Conservation (phyloP, 495 filamentous ascomycete genomes). For the Astrocystis sublimbata region DNA sequence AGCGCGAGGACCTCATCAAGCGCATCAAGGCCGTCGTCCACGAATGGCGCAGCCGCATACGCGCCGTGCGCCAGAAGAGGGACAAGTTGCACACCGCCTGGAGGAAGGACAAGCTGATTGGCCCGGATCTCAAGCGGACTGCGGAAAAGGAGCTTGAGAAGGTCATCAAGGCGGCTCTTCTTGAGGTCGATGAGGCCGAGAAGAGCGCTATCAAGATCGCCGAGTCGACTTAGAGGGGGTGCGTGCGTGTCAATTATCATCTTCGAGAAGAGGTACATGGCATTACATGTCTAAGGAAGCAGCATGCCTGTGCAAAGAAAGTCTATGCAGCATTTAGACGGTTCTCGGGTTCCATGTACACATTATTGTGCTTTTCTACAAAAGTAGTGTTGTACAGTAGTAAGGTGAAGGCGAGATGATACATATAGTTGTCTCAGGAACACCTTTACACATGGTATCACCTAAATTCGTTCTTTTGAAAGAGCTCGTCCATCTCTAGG, state of each 20-base stretch:
- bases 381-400: constrained; percentile 20
- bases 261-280: not conserved
- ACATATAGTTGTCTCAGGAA: constrained; percentile 3
- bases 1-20: constrained; percentile 63
- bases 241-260: too few relatives aligned
- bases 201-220: constrained; percentile 60
- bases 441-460: not conserved
- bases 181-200: constrained; percentile 66
- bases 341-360: constrained; percentile 21
- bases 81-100: constrained; percentile 66
- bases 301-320: not conserved
- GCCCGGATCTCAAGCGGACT: constrained; percentile 67
- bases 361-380: constrained; percentile 21
- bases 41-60: constrained; percentile 61
- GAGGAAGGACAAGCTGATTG: constrained; percentile 56
- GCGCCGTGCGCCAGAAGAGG: constrained; percentile 55
- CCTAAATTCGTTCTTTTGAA: not conserved
- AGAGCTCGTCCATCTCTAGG: constrained; percentile 5
- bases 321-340: not conserved
- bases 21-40: constrained; percentile 56
- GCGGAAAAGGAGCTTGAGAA: constrained; percentile 72
- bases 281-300: not conserved
- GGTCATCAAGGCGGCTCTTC: constrained; percentile 66
- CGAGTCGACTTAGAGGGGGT: constrained; percentile 21
- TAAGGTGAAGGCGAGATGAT: constrained; percentile 8